Evolutionary conservation across 179 eudicot genomes (phyloP).

Genomic region (Silene noctiflora): DNA sequence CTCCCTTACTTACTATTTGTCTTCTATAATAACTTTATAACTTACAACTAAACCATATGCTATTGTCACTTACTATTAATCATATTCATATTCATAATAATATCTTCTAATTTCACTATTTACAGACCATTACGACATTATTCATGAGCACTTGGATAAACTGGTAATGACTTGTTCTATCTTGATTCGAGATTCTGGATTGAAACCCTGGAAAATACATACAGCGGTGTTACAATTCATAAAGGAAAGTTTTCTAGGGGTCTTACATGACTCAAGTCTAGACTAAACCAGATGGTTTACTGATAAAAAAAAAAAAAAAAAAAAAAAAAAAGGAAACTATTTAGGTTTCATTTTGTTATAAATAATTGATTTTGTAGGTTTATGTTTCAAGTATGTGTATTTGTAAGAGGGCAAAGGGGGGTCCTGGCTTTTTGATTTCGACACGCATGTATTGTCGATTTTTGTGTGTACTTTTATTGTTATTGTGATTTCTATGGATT

Average conservation of each 20-base stretch:
- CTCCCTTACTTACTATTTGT: slow-evolving; percentile 17
- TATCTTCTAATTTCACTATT: not conserved
- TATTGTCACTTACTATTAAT: slow-evolving; percentile 14
- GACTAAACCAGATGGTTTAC: too few relatives aligned
- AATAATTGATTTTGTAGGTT: too few relatives aligned
- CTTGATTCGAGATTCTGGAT: too few relatives aligned
- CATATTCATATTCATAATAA: not conserved
- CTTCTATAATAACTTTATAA: slow-evolving; percentile 17
- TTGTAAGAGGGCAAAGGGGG: not conserved
- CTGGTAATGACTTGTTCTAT: too few relatives aligned
- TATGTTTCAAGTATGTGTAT: not conserved
- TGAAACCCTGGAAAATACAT: not conserved
- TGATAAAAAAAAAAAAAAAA: too few relatives aligned
- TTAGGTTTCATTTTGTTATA: too few relatives aligned
- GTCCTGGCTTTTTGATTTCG: not conserved
- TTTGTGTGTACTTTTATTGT: not conserved
- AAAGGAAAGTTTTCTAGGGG: too few relatives aligned
- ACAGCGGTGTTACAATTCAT: too few relatives aligned
- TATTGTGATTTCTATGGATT: not conserved
- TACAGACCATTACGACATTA: too few relatives aligned
- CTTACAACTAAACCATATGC: slow-evolving; percentile 19
- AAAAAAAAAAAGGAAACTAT: too few relatives aligned
- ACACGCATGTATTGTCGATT: slow-evolving; percentile 18
- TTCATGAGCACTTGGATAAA: too few relatives aligned
- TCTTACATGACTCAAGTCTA: too few relatives aligned